Conservation (phyloP, 805 yeast genomes). For the Saccharomycopsis javanensis region DNA sequence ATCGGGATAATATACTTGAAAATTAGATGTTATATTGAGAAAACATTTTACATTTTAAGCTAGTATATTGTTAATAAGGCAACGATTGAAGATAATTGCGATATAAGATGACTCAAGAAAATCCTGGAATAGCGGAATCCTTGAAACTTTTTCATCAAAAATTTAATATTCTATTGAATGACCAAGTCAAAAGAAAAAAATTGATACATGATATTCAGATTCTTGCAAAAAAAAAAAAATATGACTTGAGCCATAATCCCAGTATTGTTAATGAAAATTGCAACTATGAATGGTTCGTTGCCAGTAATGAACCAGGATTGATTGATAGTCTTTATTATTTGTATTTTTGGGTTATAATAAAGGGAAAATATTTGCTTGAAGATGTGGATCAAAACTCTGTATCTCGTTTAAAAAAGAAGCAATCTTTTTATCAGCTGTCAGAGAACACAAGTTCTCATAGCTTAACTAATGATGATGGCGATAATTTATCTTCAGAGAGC, state of each 20-base stretch:
- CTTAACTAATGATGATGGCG: background rate
- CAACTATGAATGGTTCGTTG: conserved; percentile 17
- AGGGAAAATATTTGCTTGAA: conserved; percentile 15
- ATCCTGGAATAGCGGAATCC: background rate
- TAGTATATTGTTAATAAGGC: too few relatives aligned
- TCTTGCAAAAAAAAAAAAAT: conserved; percentile 13
- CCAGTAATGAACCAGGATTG: conserved; percentile 15
- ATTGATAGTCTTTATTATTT: conserved; percentile 16
- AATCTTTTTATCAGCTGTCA: conserved; percentile 1
- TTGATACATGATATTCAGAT: conserved; percentile 15
- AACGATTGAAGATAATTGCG: too few relatives aligned
- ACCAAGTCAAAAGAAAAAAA: conserved; percentile 16
- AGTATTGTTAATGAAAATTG: conserved; percentile 9
- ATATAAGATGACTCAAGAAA: background rate
- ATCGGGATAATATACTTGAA: too few relatives aligned
- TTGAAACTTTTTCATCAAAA: background rate
- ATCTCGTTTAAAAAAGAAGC: conserved; percentile 6
- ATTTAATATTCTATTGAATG: conserved; percentile 11
- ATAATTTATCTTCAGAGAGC: conserved; percentile 3
- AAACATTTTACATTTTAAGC: too few relatives aligned
- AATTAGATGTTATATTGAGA: too few relatives aligned
- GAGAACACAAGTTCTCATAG: background rate
- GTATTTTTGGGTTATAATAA: conserved; percentile 18
- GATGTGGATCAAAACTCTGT: conserved; percentile 11
- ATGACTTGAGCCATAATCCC: conserved; percentile 11